Conservation (phyloP, 1,139 yeast genomes). For the Saccharomyces hybrid region DNA sequence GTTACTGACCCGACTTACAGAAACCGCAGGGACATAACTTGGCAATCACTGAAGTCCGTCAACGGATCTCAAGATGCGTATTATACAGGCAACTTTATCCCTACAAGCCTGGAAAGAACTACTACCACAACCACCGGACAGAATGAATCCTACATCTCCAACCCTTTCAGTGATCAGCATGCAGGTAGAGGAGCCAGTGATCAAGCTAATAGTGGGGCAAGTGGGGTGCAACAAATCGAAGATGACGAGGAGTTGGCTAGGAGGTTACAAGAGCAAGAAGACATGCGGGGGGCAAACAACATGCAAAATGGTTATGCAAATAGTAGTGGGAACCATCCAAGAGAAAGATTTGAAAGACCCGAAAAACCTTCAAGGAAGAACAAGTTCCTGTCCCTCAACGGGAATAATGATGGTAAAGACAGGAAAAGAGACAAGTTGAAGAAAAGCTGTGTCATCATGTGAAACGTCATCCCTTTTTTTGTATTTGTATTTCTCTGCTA, state of each 20-base stretch:
- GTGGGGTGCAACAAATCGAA: conserved; percentile 10
- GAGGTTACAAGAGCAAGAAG: conserved; percentile 29
- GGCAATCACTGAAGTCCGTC: conserved; percentile 68
- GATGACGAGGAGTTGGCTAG: conserved; percentile 29
- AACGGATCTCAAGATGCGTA: conserved; percentile 61
- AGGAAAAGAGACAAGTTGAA: conserved; percentile 17
- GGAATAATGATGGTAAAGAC: not conserved
- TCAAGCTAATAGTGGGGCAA: not conserved
- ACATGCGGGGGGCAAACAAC: conserved; percentile 17
- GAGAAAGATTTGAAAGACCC: not conserved
- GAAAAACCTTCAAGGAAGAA: not conserved
- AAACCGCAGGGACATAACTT: conserved; percentile 45
- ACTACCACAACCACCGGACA: not conserved
- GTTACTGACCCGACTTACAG: conserved; percentile 65
- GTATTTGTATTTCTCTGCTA: not conserved
- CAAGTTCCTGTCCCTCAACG: not conserved
- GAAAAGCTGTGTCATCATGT: conserved; percentile 22
- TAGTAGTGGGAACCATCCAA: conserved; percentile 3
- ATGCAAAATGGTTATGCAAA: conserved; percentile 11
- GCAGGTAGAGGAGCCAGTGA: not conserved
- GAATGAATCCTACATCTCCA: conserved; percentile 4
- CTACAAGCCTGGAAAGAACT: conserved; percentile 20
- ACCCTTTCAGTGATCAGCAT: conserved; percentile 14
- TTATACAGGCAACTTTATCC: conserved; percentile 54
- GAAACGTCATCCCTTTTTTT: not conserved